Base-by-base conservation (phyloP, 306 rosid genomes). In the Trifolium subterraneum region DNA sequence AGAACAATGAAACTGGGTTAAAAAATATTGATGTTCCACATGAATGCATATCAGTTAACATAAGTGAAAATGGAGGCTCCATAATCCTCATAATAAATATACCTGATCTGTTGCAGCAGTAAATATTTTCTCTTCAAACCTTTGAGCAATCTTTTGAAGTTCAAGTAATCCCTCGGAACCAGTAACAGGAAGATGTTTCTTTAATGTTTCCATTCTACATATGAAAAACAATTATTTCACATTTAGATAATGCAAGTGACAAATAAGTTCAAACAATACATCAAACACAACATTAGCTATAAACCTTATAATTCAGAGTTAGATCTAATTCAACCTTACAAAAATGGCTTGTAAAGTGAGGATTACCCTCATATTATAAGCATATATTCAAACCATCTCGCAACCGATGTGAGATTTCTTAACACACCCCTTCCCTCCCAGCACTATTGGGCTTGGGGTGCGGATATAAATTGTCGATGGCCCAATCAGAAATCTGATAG, bases 111-210 rank as follows among this genome's bases (percentile, higher is more conserved):
- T 78, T 48, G 97, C 90, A 60, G 79, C 85, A 51, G 69, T 15
- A 74, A 73, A 86, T 65, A 89, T 79, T 80, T 88, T 88, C 22
- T 90, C 98, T 83, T 93, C 93, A 78, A 93, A 89, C 82, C 90
- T 90, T 61, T 72, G 79, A 68, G 93, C 92, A 52, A 90, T 89
- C 55, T 79, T 83, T 64, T 16, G 68, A 36, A 93, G 89, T 80
- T 86, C 86, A 33, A 4, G 82, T 70, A 90, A 47, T 63, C 93
- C 90, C 2, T 79, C 93, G 54, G 77, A 79, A 64, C 84, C 96
- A 35, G 84, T 55, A 79, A 75, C 45, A 22, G 93, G 92, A 70
- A 85, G 77, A 74, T 84, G 87, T 83, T 79, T 88, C 86, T 84
- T 89, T 73, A 89, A 72, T 0, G 86, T 81, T 7, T 88, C 88